These are phyloP conservation scores for Cronartium ribicola DNA, from an alignment of 1,284 basidiomycete genomes.

Conservation along the genomic window DNA sequence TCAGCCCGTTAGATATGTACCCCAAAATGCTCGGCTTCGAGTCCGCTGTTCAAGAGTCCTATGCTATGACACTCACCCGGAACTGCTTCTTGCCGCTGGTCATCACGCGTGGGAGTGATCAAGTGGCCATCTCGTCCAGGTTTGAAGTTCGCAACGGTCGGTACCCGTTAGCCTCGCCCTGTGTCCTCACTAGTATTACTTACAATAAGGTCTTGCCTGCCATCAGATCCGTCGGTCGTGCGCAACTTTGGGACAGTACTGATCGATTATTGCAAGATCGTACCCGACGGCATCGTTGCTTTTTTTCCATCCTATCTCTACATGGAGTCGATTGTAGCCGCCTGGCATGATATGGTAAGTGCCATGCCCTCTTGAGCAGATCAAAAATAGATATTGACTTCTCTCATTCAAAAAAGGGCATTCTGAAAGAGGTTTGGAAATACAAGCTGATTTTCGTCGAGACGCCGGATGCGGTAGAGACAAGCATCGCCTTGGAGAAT, in stretches of 20 bases:
- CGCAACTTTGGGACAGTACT: slow-evolving; percentile 98
- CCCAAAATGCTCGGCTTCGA: slow-evolving; percentile 99
- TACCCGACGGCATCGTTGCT: slow-evolving; percentile 98
- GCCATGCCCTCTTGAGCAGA: not conserved
- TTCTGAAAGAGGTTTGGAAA: slow-evolving; percentile 98
- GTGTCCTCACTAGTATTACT: not conserved
- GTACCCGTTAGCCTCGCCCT: not conserved
- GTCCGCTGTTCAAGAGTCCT: slow-evolving; percentile 92
- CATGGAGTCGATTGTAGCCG: slow-evolving; percentile 99
- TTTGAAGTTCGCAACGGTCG: slow-evolving; percentile 87
- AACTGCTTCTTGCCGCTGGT: slow-evolving; percentile 97
- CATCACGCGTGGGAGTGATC: slow-evolving; percentile 95
- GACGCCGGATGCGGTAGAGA: slow-evolving; percentile 98
- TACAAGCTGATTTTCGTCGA: slow-evolving; percentile 99
- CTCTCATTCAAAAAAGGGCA: slow-evolving; percentile 62
- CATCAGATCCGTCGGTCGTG: slow-evolving; percentile 84
- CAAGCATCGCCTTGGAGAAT: slow-evolving; percentile 94
- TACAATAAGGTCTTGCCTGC: not conserved
- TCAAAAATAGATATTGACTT: not conserved
- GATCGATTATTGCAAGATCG: slow-evolving; percentile 94
- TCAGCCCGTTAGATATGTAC: slow-evolving; percentile 98
- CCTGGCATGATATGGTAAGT: slow-evolving; percentile 98
- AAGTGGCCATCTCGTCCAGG: slow-evolving; percentile 96
- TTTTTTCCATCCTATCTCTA: slow-evolving; percentile 99
- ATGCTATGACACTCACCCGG: slow-evolving; percentile 94